phyloP scores from a whole-genome alignment of 495 filamentous ascomycete species.

The Penicillium bialowiezense region DNA sequence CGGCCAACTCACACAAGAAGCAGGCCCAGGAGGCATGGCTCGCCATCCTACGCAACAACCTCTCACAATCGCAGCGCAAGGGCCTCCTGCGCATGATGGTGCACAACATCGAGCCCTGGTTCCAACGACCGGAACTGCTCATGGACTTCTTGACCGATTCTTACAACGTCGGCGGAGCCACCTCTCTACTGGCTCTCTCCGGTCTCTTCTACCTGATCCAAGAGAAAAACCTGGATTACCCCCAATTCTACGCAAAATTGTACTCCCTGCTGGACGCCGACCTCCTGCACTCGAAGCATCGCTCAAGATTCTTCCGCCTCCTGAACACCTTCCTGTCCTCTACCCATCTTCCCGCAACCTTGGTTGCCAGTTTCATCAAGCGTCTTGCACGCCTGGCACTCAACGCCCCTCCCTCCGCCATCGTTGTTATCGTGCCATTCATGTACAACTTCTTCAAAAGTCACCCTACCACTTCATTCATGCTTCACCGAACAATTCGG shows the following conservation, averaged over 20 bases:
- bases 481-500: constrained; percentile 79
- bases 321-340: constrained; percentile 91
- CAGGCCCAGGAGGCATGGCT: constrained; percentile 82
- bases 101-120: constrained; percentile 79
- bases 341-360: constrained; percentile 82
- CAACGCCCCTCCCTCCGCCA: constrained; percentile 79
- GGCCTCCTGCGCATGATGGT: constrained; percentile 69
- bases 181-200: constrained; percentile 81
- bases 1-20: constrained; percentile 44
- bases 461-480: constrained; percentile 88
- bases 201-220: constrained; percentile 95
- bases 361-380: constrained; percentile 97
- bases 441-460: constrained; percentile 91
- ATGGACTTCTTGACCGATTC: constrained; percentile 97
- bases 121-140: constrained; percentile 78
- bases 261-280: constrained; percentile 86
- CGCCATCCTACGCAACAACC: constrained; percentile 61
- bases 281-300: constrained; percentile 88
- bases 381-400: constrained; percentile 77
- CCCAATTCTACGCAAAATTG: constrained; percentile 87
- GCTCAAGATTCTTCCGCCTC: constrained; percentile 88
- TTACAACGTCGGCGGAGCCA: constrained; percentile 81
- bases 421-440: constrained; percentile 86
- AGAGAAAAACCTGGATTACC: constrained; percentile 92
- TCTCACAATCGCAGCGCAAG: constrained; percentile 74